Conservation (phyloP, 2,329 filamentous ascomycete genomes). For the Sporothrix protearum region DNA sequence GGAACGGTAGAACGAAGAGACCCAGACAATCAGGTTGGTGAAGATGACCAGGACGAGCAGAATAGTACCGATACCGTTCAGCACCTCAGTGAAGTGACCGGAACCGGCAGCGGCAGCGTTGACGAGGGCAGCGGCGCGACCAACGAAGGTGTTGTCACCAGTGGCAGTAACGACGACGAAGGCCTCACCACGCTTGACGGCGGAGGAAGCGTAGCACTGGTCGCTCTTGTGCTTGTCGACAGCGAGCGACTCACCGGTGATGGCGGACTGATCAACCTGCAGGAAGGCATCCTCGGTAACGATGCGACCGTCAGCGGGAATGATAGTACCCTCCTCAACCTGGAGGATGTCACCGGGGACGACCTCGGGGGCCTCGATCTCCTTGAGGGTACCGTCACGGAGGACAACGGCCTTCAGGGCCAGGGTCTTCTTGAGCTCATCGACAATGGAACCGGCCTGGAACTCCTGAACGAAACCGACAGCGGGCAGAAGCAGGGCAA, state of each 20-base stretch:
- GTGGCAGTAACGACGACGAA: conserved; percentile 79
- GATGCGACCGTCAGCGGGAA: conserved; percentile 82
- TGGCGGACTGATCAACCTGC: conserved; percentile 87
- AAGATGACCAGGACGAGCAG: conserved; percentile 76
- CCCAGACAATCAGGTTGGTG: conserved; percentile 78
- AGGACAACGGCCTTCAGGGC: conserved; percentile 84
- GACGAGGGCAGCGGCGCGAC: conserved; percentile 81
- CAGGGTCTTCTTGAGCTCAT: conserved; percentile 74
- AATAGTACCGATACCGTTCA: conserved; percentile 80
- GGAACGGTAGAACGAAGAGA: conserved; percentile 83
- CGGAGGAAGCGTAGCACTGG: conserved; percentile 78
- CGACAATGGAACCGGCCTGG: conserved; percentile 85
- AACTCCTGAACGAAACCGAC: conserved; percentile 89
- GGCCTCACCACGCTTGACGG: conserved; percentile 85
- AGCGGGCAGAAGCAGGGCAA: conserved; percentile 65
- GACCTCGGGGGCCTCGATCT: conserved; percentile 78
- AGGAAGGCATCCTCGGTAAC: conserved; percentile 80
- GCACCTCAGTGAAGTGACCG: conserved; percentile 87
- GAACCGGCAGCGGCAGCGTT: conserved; percentile 68
- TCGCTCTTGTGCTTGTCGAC: conserved; percentile 84
- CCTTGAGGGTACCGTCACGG: conserved; percentile 72
- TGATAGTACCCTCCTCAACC: conserved; percentile 88
- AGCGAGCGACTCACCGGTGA: conserved; percentile 87
- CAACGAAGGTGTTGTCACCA: conserved; percentile 87
- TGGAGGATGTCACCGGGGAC: conserved; percentile 88